These are phyloP conservation scores for Thelonectria rubi DNA, from an alignment of 2,329 filamentous ascomycete species.

Conservation along the genomic window DNA sequence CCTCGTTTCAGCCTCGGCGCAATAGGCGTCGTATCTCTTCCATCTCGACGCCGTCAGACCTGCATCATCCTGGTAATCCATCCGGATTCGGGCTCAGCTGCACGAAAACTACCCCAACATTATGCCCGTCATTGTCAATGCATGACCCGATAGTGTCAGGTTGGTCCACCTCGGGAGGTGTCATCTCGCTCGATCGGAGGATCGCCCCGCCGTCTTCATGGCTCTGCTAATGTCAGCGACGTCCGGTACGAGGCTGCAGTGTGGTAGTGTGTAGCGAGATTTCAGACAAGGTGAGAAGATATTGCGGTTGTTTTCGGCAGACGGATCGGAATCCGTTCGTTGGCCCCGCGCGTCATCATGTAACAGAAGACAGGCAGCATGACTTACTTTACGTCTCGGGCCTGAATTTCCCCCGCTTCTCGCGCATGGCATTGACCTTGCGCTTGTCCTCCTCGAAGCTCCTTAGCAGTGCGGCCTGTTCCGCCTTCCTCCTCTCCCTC, in stretches of 20 bases:
- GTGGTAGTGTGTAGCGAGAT: not conserved
- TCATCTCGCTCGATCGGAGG: conserved; percentile 10
- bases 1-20: too few species aligned
- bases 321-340: conserved; percentile 40
- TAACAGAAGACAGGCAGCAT: conserved; percentile 18
- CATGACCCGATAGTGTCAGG: conserved; percentile 9
- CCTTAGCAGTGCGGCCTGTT: conserved; percentile 72
- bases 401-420: conserved; percentile 70
- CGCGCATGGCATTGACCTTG: conserved; percentile 76
- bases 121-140: conserved; percentile 15
- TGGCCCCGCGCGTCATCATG: conserved; percentile 66
- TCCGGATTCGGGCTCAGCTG: conserved; percentile 2
- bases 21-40: too few species aligned
- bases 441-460: conserved; percentile 80
- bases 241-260: too few species aligned
- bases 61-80: not conserved
- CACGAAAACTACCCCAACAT: conserved; percentile 12
- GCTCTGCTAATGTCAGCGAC: too few species aligned
- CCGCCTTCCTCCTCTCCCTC: conserved; percentile 79
- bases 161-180: conserved; percentile 19
- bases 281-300: conserved; percentile 74
- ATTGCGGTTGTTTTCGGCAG: conserved; percentile 71
- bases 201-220: too few species aligned
- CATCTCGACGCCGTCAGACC: conserved; percentile 4
- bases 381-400: conserved; percentile 53